Percentiles rank a stretch among this genome's conserved stretches.
Conservation (phyloP, 2,329 filamentous ascomycete species). For the Dactylellina parvicollis region DNA sequence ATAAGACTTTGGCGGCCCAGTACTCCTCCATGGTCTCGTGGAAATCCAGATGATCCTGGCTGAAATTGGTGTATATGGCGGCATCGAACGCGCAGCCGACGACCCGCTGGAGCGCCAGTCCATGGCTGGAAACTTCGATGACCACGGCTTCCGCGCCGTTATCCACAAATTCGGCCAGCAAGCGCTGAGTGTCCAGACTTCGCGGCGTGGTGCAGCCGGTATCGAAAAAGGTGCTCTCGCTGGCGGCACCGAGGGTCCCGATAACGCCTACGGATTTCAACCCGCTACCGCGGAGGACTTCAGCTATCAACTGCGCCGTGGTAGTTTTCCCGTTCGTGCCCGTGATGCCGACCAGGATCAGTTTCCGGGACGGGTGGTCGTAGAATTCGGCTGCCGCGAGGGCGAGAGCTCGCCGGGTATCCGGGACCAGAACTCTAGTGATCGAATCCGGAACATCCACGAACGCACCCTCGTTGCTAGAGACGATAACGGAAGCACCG, state of each 20-base stretch:
- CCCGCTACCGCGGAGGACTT: conserved; percentile 16
- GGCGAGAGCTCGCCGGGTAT: conserved; percentile 16
- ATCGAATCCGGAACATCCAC: not conserved
- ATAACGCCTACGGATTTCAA: conserved; percentile 40
- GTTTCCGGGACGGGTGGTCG: conserved; percentile 28
- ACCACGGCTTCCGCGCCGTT: conserved; percentile 24
- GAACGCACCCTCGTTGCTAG: conserved; percentile 4
- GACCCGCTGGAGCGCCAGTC: conserved; percentile 25
- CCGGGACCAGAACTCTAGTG: conserved; percentile 16
- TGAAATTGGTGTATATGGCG: conserved; percentile 37
- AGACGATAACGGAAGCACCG: conserved; percentile 17
- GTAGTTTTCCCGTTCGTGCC: conserved; percentile 50
- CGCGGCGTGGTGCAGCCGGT: conserved; percentile 29
- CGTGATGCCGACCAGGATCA: conserved; percentile 29
- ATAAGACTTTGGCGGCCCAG: conserved; percentile 23
- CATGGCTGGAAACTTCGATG: conserved; percentile 42
- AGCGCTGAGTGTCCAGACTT: conserved; percentile 23
- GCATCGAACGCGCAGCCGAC: conserved; percentile 38
- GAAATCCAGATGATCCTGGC: conserved; percentile 44
- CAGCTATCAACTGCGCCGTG: conserved; percentile 25
- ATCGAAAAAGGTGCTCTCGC: conserved; percentile 5
- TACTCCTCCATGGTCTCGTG: conserved; percentile 31
- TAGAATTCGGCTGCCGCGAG: conserved; percentile 42
- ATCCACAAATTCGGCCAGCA: conserved; percentile 20
- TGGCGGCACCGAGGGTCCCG: conserved; percentile 34